Conservation (phyloP, 2,329 filamentous ascomycete genomes). For the Talaromyces sp. region DNA sequence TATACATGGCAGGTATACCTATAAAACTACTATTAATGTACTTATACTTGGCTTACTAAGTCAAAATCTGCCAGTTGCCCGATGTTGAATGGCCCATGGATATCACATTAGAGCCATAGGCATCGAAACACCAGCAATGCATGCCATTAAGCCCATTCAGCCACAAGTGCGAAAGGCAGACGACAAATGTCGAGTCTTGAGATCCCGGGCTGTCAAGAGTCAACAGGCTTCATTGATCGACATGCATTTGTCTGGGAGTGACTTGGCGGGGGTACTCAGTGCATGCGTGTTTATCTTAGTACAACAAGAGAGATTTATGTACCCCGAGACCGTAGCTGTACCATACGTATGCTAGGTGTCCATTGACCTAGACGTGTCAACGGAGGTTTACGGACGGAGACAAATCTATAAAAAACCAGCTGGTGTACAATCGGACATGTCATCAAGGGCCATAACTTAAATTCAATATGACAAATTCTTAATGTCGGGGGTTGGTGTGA, state of each 20-base stretch:
- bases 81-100: background rate
- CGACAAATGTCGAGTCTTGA: background rate
- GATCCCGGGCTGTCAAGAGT: too few relatives aligned
- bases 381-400: background rate
- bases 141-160: background rate
- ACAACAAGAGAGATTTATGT: too few relatives aligned
- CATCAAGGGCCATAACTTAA: background rate
- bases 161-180: too few relatives aligned
- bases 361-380: background rate
- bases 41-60: background rate
- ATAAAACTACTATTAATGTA: background rate
- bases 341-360: background rate
- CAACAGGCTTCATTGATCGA: too few relatives aligned
- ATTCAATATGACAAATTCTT: background rate
- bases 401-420: background rate
- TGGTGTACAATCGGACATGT: slow-evolving; percentile 2
- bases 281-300: too few relatives aligned
- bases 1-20: background rate
- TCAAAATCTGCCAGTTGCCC: background rate
- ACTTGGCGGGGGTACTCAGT: too few relatives aligned
- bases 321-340: background rate
- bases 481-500: background rate
- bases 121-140: background rate
- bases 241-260: too few relatives aligned
- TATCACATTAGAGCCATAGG: background rate